Base-by-base conservation (phyloP, 768 basidiomycete genomes). In the Filobasidium floriforme region DNA sequence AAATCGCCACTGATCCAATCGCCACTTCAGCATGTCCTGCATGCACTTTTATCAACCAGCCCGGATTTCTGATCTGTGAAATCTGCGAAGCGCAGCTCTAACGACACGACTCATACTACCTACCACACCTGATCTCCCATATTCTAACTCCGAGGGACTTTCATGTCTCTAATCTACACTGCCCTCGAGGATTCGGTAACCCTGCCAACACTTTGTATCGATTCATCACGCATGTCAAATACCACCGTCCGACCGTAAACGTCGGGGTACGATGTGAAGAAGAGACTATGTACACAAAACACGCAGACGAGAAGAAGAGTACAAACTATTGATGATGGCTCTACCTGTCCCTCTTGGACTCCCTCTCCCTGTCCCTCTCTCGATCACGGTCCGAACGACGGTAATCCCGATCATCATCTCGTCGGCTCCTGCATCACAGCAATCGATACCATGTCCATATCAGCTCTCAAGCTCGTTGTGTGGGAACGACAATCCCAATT, bases 381-480 rank as follows among this genome's bases (percentile, higher is more conserved):
- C 62, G 46, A 37, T 63, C 62, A 15, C 62, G 62, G 28, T 63
- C 62, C 22, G 62, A 63, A 32, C 62, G 46, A 29, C 44, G 26
- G 11, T 59, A 19, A 65, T 65, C 52, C 19, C 63, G 40, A 22
- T 65, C 54, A 15, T 52, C n/a, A n/a, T 49, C 61, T 19, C 44
- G 12, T 28, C 41, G 18, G n/a, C n/a, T 46, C 41, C 54, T 41
- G 54, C 40, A 12, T 14, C 46, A 44, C 43, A 49, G 3, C 18
- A 49, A 9, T 37, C 32, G 9, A 37, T 9, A 37, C 32, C 32
- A 9, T 37, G 9, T 9, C 32, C 32, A 9, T 9, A 37, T 37
- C 32, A 37, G 32, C 32, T 37, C 32, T 3, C 32, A n/a, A n/a
- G 32, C 32, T 37, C 32, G 32, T 37, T 37, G 32, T 37, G 9